phyloP scores from a whole-genome alignment of 2,329 filamentous ascomycete genomes.

The Aaosphaeria arxii region DNA sequence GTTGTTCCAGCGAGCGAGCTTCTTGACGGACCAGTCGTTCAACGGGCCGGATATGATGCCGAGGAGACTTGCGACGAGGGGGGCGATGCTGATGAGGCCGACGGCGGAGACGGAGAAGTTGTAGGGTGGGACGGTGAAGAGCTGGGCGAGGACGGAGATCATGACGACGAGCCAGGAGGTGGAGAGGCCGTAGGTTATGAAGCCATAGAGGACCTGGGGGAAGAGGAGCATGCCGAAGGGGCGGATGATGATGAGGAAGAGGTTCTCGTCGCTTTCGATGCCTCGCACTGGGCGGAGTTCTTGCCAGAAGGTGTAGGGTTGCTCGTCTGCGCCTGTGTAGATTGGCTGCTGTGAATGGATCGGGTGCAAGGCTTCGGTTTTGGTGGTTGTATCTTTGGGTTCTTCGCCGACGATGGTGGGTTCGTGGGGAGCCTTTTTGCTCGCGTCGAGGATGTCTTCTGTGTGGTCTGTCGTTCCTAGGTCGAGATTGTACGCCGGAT shows the following conservation, averaged over 20 bases:
- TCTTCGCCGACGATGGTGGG: background rate
- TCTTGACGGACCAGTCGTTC: conserved; percentile 68
- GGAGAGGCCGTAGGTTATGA: conserved; percentile 21
- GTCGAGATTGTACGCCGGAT: conserved; percentile 66
- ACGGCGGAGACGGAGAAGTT: conserved; percentile 22
- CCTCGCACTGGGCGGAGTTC: conserved; percentile 14
- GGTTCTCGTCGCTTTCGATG: conserved; percentile 16
- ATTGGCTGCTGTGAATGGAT: conserved; percentile 6
- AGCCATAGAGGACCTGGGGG: conserved; percentile 22
- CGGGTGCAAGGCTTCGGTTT: conserved; percentile 5
- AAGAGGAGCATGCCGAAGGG: conserved; percentile 31
- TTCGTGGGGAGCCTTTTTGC: conserved; percentile 8
- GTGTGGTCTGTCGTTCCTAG: conserved; percentile 34
- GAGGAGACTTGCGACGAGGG: conserved; percentile 74
- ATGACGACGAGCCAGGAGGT: conserved; percentile 25
- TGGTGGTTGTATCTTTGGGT: conserved; percentile 6
- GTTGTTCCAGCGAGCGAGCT: conserved; percentile 68
- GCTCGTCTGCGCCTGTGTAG: conserved; percentile 18
- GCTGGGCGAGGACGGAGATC: conserved; percentile 20
- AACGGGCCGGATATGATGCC: conserved; percentile 73
- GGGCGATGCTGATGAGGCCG: conserved; percentile 33
- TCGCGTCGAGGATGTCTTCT: conserved; percentile 15
- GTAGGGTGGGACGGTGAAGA: conserved; percentile 27
- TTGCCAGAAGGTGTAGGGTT: conserved; percentile 19
- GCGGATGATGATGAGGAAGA: conserved; percentile 22